These are phyloP conservation scores for Daucus carota DNA, from an alignment of 129 eudicot species.

Conservation along the genomic window DNA sequence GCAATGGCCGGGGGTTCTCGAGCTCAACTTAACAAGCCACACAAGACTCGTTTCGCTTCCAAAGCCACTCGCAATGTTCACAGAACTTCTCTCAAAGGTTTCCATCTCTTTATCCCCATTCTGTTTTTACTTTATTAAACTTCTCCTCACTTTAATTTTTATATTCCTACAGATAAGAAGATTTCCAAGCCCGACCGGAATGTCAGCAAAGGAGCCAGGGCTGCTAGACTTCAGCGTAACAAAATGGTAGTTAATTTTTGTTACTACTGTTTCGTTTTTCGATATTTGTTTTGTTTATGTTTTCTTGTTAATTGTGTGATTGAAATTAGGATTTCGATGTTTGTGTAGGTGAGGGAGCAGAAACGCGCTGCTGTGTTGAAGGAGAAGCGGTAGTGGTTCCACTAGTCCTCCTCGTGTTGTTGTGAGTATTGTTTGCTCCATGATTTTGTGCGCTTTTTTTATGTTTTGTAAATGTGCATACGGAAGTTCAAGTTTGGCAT, in stretches of 20 bases:
- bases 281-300: background rate
- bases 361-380: conserved; percentile 67
- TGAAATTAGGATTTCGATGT: background rate
- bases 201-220: conserved; percentile 64
- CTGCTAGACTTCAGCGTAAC: conserved; percentile 69
- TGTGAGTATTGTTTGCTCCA: conserved; percentile 36
- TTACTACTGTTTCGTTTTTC: too few species aligned
- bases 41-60: conserved; percentile 86
- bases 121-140: too few species aligned
- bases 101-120: background rate
- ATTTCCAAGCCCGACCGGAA: conserved; percentile 48
- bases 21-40: conserved; percentile 69
- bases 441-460: background rate
- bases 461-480: too few species aligned
- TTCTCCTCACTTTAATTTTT: background rate
- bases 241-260: conserved; percentile 50
- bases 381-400: conserved; percentile 59
- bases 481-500: background rate
- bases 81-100: conserved; percentile 70
- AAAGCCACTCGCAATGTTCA: conserved; percentile 79
- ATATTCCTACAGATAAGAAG: conserved; percentile 44
- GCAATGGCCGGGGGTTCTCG: conserved; percentile 71
- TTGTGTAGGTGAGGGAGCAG: conserved; percentile 70
- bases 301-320: background rate
- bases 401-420: conserved; percentile 84